Conservation (phyloP, 257 asterid genomes). For the Solanum ossicruentum region DNA sequence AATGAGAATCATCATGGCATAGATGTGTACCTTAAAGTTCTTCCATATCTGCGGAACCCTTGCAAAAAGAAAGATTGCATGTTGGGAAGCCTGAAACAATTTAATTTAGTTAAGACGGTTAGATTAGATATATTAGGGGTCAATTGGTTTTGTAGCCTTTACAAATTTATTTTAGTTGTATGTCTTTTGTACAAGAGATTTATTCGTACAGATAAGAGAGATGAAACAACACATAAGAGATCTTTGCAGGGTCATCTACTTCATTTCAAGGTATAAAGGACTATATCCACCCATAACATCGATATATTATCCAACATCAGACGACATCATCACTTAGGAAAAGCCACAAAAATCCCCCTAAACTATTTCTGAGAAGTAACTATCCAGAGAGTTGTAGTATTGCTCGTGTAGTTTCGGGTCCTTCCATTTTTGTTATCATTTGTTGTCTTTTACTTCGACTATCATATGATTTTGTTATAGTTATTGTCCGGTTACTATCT, state of each 20-base stretch:
- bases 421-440: no score
- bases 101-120: not conserved
- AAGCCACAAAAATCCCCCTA: not conserved
- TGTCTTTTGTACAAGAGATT: not conserved
- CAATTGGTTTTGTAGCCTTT: not conserved
- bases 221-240: not conserved
- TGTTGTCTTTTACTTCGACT: no score
- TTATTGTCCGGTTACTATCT: no score
- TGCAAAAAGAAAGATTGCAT: constrained; percentile 87
- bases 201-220: not conserved
- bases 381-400: no score
- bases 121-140: not conserved
- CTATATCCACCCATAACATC: not conserved
- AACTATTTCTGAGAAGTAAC: not conserved
- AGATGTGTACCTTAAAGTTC: constrained; percentile 54
- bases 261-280: not conserved
- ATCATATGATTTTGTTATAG: no score
- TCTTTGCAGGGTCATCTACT: not conserved
- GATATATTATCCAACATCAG: not conserved
- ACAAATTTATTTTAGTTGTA: not conserved
- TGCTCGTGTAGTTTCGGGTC: no score
- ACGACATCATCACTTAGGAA: not conserved
- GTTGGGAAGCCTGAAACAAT: constrained; percentile 78
- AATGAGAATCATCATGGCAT: not conserved
- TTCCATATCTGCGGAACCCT: constrained; percentile 85